phyloP scores from a whole-genome alignment of 1,284 basidiomycete genomes.

The Agaricales sp. region DNA sequence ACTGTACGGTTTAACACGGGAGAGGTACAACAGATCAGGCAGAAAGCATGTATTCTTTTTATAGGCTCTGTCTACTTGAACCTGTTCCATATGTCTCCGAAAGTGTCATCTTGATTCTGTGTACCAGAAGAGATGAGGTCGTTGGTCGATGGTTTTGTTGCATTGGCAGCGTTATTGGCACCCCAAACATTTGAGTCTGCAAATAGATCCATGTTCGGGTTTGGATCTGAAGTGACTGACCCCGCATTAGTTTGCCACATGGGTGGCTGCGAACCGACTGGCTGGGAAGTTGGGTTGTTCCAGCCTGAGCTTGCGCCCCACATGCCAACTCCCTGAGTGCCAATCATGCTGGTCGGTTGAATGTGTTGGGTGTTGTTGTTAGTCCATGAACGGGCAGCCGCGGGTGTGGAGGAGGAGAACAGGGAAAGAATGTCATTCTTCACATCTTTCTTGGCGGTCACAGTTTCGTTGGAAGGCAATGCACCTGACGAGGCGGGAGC shows the following conservation, averaged over 20 bases:
- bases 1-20: no score
- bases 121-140: slow-evolving; percentile 14
- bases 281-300: slow-evolving; percentile 17
- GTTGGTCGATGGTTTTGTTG: slow-evolving; percentile 17
- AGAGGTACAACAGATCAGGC: no score
- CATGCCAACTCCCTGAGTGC: slow-evolving; percentile 39
- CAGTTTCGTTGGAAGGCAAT: slow-evolving; percentile 18
- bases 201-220: slow-evolving; percentile 11
- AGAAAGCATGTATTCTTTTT: no score
- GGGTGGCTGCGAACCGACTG: slow-evolving; percentile 14
- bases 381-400: slow-evolving; percentile 19
- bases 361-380: slow-evolving; percentile 15
- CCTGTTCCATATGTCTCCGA: slow-evolving; percentile 73
- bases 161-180: slow-evolving; percentile 13
- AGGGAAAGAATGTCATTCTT: slow-evolving; percentile 85
- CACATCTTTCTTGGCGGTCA: slow-evolving; percentile 51
- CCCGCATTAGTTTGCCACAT: slow-evolving; percentile 32
- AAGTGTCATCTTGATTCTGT: slow-evolving; percentile 66
- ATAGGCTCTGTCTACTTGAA: slow-evolving; percentile 58
- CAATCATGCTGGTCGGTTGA: slow-evolving; percentile 44
- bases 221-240: slow-evolving; percentile 18
- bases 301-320: slow-evolving; percentile 64
- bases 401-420: slow-evolving; percentile 41
- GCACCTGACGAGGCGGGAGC: slow-evolving; percentile 8
- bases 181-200: slow-evolving; percentile 15